phyloP scores from a whole-genome alignment of 148 eudicot species.

The Rhododendron griersonianum region DNA sequence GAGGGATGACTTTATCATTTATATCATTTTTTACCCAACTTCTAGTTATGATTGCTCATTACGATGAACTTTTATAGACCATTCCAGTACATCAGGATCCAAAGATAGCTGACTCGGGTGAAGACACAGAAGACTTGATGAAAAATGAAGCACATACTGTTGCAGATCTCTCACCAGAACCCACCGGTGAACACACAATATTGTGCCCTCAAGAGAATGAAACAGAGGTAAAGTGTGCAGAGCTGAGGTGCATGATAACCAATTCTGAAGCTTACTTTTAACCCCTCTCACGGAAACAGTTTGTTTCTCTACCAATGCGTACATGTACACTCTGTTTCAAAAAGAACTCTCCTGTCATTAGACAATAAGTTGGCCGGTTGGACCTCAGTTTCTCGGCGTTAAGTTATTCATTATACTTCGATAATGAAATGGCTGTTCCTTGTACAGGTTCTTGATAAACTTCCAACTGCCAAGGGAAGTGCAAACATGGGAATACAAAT shows the following conservation, averaged over 20 bases:
- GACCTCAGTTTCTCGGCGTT: not conserved
- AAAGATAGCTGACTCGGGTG: not conserved
- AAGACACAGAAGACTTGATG: not conserved
- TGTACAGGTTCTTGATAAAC: too few species aligned
- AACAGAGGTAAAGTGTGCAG: not conserved
- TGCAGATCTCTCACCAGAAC: not conserved
- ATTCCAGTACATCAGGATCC: not conserved
- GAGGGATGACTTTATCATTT: not conserved
- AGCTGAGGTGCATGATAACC: not conserved
- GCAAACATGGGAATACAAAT: too few species aligned
- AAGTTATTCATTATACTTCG: too few species aligned
- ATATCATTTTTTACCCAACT: not conserved
- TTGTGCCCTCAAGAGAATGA: slow-evolving; percentile 1
- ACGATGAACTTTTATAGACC: not conserved
- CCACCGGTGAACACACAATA: not conserved
- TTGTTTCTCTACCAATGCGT: not conserved
- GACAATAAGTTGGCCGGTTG: too few species aligned
- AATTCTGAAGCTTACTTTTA: not conserved
- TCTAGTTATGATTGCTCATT: not conserved
- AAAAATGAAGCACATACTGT: not conserved
- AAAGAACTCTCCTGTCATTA: not conserved
- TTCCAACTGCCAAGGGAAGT: too few species aligned
- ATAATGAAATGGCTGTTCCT: too few species aligned
- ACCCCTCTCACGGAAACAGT: not conserved
- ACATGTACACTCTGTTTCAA: not conserved